These are phyloP conservation scores for Xylariaceae sp. DNA, from an alignment of 2,329 filamentous ascomycete species.

Conservation along the genomic window DNA sequence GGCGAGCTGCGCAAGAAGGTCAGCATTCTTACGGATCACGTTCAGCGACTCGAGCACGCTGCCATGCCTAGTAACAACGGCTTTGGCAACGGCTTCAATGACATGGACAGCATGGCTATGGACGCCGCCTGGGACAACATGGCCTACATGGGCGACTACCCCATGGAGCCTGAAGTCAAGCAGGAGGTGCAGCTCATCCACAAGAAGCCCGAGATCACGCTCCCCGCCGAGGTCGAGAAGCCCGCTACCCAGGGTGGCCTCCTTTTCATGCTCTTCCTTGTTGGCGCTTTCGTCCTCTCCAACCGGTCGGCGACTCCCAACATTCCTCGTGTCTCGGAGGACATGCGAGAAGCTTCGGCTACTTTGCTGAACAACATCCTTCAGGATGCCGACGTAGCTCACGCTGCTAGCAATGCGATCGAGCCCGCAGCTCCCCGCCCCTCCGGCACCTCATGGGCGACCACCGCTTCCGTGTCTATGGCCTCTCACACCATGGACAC, in stretches of 20 bases:
- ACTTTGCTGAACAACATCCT: slow-evolving; percentile 74
- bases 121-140: slow-evolving; percentile 77
- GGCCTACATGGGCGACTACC: slow-evolving; percentile 68
- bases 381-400: slow-evolving; percentile 67
- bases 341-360: slow-evolving; percentile 72
- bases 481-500: slow-evolving; percentile 42
- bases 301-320: slow-evolving; percentile 62
- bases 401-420: slow-evolving; percentile 38
- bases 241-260: slow-evolving; percentile 71
- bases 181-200: slow-evolving; percentile 51
- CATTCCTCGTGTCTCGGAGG: slow-evolving; percentile 73
- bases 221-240: slow-evolving; percentile 52
- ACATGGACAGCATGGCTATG: slow-evolving; percentile 81
- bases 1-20: slow-evolving; percentile 91
- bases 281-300: slow-evolving; percentile 92
- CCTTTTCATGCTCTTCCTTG: slow-evolving; percentile 91
- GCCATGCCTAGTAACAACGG: slow-evolving; percentile 54
- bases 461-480: slow-evolving; percentile 37
- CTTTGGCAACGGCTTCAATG: slow-evolving; percentile 64
- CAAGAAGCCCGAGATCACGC: slow-evolving; percentile 48
- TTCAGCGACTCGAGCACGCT: slow-evolving; percentile 63
- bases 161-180: slow-evolving; percentile 58
- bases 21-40: slow-evolving; percentile 68
- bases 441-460: slow-evolving; percentile 46
- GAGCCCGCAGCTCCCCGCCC: slow-evolving; percentile 47